Evolutionary conservation across 129 eudicot species (phyloP).

Genomic region (Silybum marianum): DNA sequence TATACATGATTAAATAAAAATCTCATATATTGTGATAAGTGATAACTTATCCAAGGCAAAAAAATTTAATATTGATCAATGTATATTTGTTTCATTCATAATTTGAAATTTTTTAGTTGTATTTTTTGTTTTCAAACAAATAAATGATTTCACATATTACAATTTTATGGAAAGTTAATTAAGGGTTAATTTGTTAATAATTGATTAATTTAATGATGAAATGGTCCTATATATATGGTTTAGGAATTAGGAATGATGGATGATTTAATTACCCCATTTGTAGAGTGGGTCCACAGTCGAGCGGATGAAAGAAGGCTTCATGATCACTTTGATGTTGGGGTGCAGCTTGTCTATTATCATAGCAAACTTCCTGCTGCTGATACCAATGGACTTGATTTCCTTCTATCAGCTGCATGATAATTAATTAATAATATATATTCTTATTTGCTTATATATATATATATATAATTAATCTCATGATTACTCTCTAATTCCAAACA

Average conservation of each 20-base stretch:
- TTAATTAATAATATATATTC: background rate
- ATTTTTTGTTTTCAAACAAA: too few species aligned
- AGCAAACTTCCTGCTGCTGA: constrained; percentile 70
- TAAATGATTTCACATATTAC: too few species aligned
- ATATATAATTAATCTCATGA: background rate
- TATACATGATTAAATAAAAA: too few species aligned
- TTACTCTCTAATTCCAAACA: background rate
- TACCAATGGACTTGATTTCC: constrained; percentile 85
- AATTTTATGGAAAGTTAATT: too few species aligned
- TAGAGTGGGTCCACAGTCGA: constrained; percentile 91
- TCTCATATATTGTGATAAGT: too few species aligned
- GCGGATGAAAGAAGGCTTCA: constrained; percentile 75
- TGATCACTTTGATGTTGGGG: constrained; percentile 57
- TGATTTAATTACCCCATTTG: constrained; percentile 71
- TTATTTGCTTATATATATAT: too few species aligned
- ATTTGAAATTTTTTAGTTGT: too few species aligned
- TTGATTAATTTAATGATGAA: too few species aligned
- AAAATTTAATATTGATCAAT: too few species aligned
- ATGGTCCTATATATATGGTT: background rate
- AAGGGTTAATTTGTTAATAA: too few species aligned
- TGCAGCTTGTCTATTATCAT: constrained; percentile 56
- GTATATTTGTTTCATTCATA: too few species aligned
- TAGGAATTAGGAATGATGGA: background rate
- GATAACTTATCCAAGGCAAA: too few species aligned
- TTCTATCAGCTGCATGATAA: constrained; percentile 67